Evolutionary conservation across 2,329 filamentous ascomycete species (phyloP), one percentile per base, ranked within the genome.

Genomic region (Fusarium annulatum): DNA sequence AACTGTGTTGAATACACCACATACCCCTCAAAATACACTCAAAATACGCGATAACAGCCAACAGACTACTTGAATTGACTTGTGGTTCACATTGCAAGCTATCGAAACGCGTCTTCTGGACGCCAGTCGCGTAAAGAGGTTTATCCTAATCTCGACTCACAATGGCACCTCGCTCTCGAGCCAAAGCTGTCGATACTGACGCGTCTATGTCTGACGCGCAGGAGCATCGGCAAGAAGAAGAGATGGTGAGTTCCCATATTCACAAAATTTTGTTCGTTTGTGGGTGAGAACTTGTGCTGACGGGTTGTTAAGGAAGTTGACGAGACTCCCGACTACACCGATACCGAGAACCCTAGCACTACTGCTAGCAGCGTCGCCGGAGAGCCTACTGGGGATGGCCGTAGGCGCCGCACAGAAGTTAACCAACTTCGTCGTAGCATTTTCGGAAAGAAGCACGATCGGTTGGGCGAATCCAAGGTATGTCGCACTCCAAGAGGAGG

Each of bases 381-480:
- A 61, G 96, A 98, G 76, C 84, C 85, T 48, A 80, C 87, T 46
- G 84, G 85, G 52, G 96, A 98, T 85, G 95, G 94, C 36, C 92
- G 95, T 59, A 97, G 93, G 85, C 91, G 92, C 80, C 91, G 96
- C 77, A 92, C 94, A 64, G 95, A 98, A 80, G 95, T 92, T 66
- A 94, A 95, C 74, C 93, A 97, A 82, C 88, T 98, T 79, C 93
- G 96, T 64, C 94, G 97, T 81, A 97, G 92, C 82, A 94, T 98
- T 71, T 93, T 98, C 78, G 95, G 95, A 79, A 97, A 94, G 87
- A 98, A 99, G 82, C 96, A 98, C 80, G 94, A 97, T 79, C 90
- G 92, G 60, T 84, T 99, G 12, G 95, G 96, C 79, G 94, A 97
- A 80, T 97, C 94, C 56, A 98, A 97, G 90, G 94, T 96, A 87